phyloP scores from a whole-genome alignment of 1,284 basidiomycete genomes.

The Schizophyllum amplum region DNA sequence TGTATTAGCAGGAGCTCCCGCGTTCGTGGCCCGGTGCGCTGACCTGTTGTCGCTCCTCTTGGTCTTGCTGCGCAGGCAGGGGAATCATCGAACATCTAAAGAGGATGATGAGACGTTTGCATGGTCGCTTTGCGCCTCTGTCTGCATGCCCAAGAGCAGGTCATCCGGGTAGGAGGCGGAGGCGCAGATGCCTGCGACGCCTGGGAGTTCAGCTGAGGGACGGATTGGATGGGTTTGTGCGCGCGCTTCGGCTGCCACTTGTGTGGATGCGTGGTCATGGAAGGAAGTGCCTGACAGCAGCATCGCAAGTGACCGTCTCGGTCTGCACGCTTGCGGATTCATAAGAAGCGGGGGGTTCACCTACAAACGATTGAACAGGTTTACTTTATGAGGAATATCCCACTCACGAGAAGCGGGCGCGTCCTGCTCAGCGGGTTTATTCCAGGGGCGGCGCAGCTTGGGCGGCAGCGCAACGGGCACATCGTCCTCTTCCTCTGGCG shows the following conservation, averaged over 20 bases:
- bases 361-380: neutral
- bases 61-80: too few species aligned
- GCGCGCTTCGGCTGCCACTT: neutral
- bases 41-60: too few species aligned
- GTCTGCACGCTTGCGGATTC: neutral
- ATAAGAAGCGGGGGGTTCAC: neutral
- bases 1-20: too few species aligned
- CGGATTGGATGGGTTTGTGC: neutral
- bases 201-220: too few species aligned
- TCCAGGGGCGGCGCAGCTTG: conserved; percentile 52
- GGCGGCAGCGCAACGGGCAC: conserved; percentile 34
- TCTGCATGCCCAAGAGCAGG: too few species aligned
- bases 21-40: too few species aligned
- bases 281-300: neutral
- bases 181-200: too few species aligned
- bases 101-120: too few species aligned
- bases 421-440: conserved; percentile 33
- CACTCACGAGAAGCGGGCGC: neutral
- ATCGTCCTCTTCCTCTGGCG: conserved; percentile 21
- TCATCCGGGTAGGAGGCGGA: too few species aligned
- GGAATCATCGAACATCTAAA: too few species aligned
- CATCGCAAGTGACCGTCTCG: neutral
- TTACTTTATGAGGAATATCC: neutral
- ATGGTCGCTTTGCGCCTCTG: too few species aligned
- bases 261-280: neutral